Evolutionary conservation across 2,329 filamentous ascomycete species (phyloP).

Genomic region (Monilinia aucupariae): DNA sequence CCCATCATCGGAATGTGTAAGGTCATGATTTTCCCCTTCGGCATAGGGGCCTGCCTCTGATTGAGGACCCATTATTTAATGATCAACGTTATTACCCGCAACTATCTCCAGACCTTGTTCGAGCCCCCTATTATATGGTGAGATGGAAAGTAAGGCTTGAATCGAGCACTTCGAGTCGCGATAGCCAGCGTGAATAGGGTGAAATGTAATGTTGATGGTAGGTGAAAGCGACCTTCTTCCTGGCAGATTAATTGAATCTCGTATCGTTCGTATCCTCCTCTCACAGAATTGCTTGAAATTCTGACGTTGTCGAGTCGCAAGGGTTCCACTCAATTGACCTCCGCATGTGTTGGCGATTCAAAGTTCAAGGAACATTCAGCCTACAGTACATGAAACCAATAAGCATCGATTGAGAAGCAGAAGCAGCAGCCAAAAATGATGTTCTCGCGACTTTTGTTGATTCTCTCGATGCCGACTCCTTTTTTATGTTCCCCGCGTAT

Average conservation of each 20-base stretch:
- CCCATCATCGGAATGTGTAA: slow-evolving; percentile 22
- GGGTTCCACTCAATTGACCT: slow-evolving; percentile 28
- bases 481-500: background rate
- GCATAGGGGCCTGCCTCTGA: slow-evolving; percentile 36
- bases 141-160: slow-evolving; percentile 4
- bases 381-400: slow-evolving; percentile 33
- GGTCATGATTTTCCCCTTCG: slow-evolving; percentile 27
- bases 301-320: slow-evolving; percentile 32
- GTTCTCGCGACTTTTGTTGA: background rate
- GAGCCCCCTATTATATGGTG: slow-evolving; percentile 21
- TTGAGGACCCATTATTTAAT: slow-evolving; percentile 35
- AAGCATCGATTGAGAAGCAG: slow-evolving; percentile 20
- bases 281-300: slow-evolving; percentile 19
- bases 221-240: slow-evolving; percentile 9
- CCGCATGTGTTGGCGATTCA: slow-evolving; percentile 33
- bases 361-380: slow-evolving; percentile 29
- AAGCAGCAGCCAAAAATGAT: slow-evolving; percentile 18
- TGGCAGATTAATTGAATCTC: slow-evolving; percentile 13
- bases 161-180: slow-evolving; percentile 17
- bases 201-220: slow-evolving; percentile 7
- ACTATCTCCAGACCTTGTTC: slow-evolving; percentile 14
- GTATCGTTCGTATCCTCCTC: slow-evolving; percentile 17
- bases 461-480: background rate
- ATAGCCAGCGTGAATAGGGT: slow-evolving; percentile 25
- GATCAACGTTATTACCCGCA: slow-evolving; percentile 17